phyloP scores from a whole-genome alignment of 1,284 basidiomycete genomes.

The Agaricales sp. region DNA sequence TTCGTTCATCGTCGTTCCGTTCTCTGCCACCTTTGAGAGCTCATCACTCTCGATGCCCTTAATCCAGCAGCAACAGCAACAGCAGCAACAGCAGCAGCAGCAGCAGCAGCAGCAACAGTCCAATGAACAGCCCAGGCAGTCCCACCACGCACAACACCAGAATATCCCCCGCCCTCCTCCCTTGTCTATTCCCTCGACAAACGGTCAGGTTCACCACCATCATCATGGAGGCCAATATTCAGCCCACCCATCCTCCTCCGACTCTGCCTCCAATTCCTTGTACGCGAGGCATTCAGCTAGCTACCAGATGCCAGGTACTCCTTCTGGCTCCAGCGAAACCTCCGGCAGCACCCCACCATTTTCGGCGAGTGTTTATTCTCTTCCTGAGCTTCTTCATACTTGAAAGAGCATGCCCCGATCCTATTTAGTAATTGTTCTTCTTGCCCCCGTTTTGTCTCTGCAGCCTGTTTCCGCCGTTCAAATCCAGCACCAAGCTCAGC shows the following conservation, averaged over 20 bases:
- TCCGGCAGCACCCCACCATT: slow-evolving; percentile 61
- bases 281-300: slow-evolving; percentile 15
- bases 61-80: not conserved
- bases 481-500: not conserved
- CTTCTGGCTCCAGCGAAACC: slow-evolving; percentile 61
- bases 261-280: slow-evolving; percentile 11
- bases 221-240: not conserved
- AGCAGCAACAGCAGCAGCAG: not conserved
- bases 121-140: slow-evolving; percentile 1
- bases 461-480: not conserved
- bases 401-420: slow-evolving; percentile 13
- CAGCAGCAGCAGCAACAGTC: not conserved
- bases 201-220: not conserved
- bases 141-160: slow-evolving; percentile 19
- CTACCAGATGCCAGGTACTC: slow-evolving; percentile 47
- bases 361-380: slow-evolving; percentile 63
- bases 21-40: not conserved
- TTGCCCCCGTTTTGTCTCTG: not conserved
- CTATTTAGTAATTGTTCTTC: slow-evolving; percentile 22
- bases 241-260: slow-evolving; percentile 3
- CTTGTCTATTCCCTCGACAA: not conserved
- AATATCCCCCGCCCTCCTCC: not conserved
- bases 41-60: not conserved
- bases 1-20: slow-evolving; percentile 7
- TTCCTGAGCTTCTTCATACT: slow-evolving; percentile 15